Evolutionary conservation across 306 rosid genomes (phyloP).

Genomic region (Senna tora): DNA sequence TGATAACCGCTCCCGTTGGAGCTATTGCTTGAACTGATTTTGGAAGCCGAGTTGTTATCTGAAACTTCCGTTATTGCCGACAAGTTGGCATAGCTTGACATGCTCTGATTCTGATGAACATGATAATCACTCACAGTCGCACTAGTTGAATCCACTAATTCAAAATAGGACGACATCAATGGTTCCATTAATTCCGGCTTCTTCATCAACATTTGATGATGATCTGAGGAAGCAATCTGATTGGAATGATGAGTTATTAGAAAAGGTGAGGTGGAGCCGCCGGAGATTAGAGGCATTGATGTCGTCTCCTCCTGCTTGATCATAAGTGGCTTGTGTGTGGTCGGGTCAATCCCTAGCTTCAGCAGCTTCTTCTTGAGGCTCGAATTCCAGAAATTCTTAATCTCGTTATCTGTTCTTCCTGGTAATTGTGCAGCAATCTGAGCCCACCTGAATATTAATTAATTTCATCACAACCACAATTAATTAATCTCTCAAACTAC

Average conservation of each 20-base stretch:
- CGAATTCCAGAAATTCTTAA: constrained; percentile 95
- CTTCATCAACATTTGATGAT: constrained; percentile 34
- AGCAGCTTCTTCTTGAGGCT: constrained; percentile 88
- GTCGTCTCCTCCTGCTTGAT: constrained; percentile 50
- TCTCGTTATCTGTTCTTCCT: constrained; percentile 97
- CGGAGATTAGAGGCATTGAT: constrained; percentile 35
- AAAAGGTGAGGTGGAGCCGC: constrained; percentile 42
- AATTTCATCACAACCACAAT: too few species aligned
- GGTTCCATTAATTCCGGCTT: constrained; percentile 64
- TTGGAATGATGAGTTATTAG: constrained; percentile 47
- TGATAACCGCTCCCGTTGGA: constrained; percentile 68
- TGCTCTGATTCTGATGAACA: too few species aligned
- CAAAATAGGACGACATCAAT: constrained; percentile 49
- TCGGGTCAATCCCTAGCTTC: constrained; percentile 95
- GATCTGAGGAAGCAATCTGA: constrained; percentile 43
- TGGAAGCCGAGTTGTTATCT: constrained; percentile 67
- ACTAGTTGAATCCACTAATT: constrained; percentile 21
- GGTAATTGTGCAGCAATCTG: constrained; percentile 95
- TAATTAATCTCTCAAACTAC: too few species aligned
- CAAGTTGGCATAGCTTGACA: constrained; percentile 44
- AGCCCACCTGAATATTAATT: constrained; percentile 95
- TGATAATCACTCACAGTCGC: constrained; percentile 41
- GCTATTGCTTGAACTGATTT: constrained; percentile 75
- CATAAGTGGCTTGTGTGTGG: constrained; percentile 74
- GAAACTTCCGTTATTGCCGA: constrained; percentile 63